Base-by-base conservation (phyloP, 2,329 filamentous ascomycete species). In the Epichloe bromicola region DNA sequence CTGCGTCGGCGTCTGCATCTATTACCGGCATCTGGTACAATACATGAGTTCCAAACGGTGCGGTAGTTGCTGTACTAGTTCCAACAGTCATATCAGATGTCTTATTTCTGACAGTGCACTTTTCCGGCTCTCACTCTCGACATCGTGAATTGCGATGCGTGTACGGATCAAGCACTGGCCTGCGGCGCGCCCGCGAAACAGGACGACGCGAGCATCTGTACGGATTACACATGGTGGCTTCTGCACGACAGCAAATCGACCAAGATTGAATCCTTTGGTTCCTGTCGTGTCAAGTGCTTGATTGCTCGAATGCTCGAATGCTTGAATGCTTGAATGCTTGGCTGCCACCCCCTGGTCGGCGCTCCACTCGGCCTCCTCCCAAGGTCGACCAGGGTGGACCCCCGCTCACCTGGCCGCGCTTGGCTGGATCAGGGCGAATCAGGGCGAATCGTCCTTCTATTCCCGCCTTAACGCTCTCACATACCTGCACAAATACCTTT, bases 291-390 rank as follows among this genome's bases (percentile, higher is more conserved):
- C n/a, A n/a, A 38, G 30, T 47, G 23, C 42, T 26, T 26, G 30
- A 37, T 10, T n/a, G n/a, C n/a, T n/a, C n/a, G n/a, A n/a, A n/a
- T n/a, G n/a, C n/a, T n/a, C n/a, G n/a, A n/a, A n/a, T 46, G 20
- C 42, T 23, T 23, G 23, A 23, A 23, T 5, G 20, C 20, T 34
- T 44, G 42, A 44, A n/a, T 19, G 20, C 49, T 46, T 41, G 37
- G 46, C 30, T 50, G 42, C 17, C 52, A 38, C 42, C 52, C n/a
- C 56, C 54, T 49, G 54, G 55, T 54, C 54, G 52, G 36, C 49
- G 49, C 55, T 55, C 56, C 56, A 56, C 56, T 51, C 53, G 56
- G 53, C 47, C 54, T 52, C 39, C 53, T 54, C 26, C 26, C 54
- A 54, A 52, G 55, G 46, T 51, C 52, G 42, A 48, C 43, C 40